These are phyloP conservation scores for Maudiozyma serrabonitensis DNA, from an alignment of 805 yeast species.

Conservation along the genomic window DNA sequence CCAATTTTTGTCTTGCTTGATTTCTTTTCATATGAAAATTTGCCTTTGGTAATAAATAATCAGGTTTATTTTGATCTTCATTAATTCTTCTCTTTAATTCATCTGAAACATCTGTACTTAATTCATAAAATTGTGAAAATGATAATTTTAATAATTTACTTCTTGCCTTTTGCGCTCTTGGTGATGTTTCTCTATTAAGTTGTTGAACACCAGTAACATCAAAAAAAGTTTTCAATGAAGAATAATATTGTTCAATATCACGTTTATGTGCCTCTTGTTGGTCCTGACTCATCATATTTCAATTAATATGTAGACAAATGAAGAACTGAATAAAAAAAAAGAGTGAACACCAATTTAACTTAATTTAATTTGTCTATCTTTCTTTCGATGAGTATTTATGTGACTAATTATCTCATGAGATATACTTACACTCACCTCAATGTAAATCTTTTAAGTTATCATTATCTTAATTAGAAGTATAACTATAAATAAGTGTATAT, in stretches of 20 bases:
- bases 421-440: too few relatives aligned
- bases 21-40: constrained; percentile 88
- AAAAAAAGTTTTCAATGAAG: constrained; percentile 21
- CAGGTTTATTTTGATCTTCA: constrained; percentile 49
- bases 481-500: too few relatives aligned
- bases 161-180: constrained; percentile 70
- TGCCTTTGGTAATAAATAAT: constrained; percentile 56
- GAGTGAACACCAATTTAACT: too few relatives aligned
- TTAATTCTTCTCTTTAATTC: constrained; percentile 74
- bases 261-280: constrained; percentile 7
- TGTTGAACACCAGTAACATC: constrained; percentile 21
- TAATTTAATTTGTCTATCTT: too few relatives aligned
- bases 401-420: too few relatives aligned
- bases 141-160: constrained; percentile 77
- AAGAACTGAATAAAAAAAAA: too few relatives aligned
- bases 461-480: too few relatives aligned
- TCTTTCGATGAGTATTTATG: too few relatives aligned
- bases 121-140: constrained; percentile 72
- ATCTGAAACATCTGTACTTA: constrained; percentile 90
- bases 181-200: constrained; percentile 27
- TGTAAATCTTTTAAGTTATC: too few relatives aligned
- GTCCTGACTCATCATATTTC: background rate
- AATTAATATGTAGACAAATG: background rate
- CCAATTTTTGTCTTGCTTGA: constrained; percentile 86
- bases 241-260: constrained; percentile 20